phyloP scores from a whole-genome alignment of 345 rosid species.

The Boechera stricta region DNA sequence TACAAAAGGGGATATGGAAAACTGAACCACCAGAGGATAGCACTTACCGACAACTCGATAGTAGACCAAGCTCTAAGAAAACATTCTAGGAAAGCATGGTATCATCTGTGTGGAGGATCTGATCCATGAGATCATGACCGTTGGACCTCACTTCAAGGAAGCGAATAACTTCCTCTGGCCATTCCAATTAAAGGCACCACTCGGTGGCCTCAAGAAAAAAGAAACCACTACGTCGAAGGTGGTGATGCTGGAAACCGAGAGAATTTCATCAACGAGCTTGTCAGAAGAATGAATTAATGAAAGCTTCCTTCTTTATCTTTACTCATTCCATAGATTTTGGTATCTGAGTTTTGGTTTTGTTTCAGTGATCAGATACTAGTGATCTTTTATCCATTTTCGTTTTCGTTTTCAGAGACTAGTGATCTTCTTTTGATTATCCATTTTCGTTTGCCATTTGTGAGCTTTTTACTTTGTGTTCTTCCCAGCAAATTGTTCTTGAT shows the following conservation, averaged over 20 bases:
- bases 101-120: constrained; percentile 81
- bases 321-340: constrained; percentile 24
- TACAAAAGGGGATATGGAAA: constrained; percentile 87
- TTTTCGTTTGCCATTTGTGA: not conserved
- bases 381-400: not conserved
- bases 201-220: constrained; percentile 83
- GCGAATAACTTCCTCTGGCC: constrained; percentile 92
- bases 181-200: constrained; percentile 77
- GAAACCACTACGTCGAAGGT: constrained; percentile 87
- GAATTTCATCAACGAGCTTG: constrained; percentile 66
- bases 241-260: constrained; percentile 93
- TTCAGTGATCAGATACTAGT: constrained; percentile 8
- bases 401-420: not conserved
- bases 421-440: constrained; percentile 8
- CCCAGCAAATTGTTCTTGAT: not conserved
- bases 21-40: constrained; percentile 62
- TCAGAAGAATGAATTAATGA: constrained; percentile 76
- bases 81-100: constrained; percentile 61
- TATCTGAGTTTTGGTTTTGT: not conserved
- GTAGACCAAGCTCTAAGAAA: constrained; percentile 71
- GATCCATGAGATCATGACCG: constrained; percentile 86
- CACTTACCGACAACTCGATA: constrained; percentile 69
- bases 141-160: constrained; percentile 76
- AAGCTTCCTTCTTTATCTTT: constrained; percentile 13
- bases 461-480: not conserved